Evolutionary conservation across 352 stramenopile species (phyloP).

Genomic region (Pythium volutum): DNA sequence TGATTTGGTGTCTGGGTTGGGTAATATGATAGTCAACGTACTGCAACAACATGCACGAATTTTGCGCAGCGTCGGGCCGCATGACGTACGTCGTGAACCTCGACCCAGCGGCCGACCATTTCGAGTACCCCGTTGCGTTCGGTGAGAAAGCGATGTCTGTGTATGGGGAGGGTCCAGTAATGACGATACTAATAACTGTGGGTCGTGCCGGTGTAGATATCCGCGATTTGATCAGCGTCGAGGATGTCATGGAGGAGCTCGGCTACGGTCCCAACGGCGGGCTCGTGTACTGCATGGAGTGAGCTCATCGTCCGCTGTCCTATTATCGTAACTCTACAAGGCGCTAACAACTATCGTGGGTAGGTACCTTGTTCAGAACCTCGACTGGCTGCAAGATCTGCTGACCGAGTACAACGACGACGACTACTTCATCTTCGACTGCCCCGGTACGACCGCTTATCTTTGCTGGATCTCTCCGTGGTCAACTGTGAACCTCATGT

Average conservation of each 20-base stretch:
- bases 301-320: constrained; percentile 14
- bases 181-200: neutral
- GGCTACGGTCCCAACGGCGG: constrained; percentile 97
- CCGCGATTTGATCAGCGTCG: constrained; percentile 93
- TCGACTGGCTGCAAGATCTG: constrained; percentile 95
- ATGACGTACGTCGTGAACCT: constrained; percentile 96
- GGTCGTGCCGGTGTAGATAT: constrained; percentile 63
- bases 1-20: neutral
- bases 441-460: constrained; percentile 76
- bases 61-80: constrained; percentile 76
- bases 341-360: neutral
- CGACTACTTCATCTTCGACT: constrained; percentile 99
- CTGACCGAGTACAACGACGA: constrained; percentile 89
- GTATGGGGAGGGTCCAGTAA: neutral
- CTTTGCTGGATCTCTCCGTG: no score
- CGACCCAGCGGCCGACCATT: constrained; percentile 92
- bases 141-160: constrained; percentile 34
- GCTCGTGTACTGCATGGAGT: constrained; percentile 99
- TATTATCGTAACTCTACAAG: neutral
- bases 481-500: neutral
- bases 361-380: constrained; percentile 90
- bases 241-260: constrained; percentile 97
- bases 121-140: constrained; percentile 88
- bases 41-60: constrained; percentile 93
- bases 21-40: constrained; percentile 93